Evolutionary conservation across 768 basidiomycete genomes (phyloP).

Genomic region (Lentinus tigrinus): DNA sequence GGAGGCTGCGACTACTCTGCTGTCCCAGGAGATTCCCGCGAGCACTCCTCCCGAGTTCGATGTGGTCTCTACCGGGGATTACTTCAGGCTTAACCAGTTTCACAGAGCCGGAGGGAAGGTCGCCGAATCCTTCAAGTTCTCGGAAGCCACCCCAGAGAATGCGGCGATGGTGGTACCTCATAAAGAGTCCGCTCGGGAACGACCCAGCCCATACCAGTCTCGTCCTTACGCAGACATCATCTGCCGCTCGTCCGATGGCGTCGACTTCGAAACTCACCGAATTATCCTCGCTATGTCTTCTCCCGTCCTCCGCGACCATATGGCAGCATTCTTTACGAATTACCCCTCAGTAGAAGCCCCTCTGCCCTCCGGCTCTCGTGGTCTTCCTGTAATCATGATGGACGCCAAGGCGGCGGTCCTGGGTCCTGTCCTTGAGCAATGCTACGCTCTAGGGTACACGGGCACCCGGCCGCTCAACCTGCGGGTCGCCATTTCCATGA

Average conservation of each 20-base stretch:
- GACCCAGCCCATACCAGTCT: not conserved
- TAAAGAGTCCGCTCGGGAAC: not conserved
- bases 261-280: constrained; percentile 24
- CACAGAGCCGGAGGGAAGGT: not conserved
- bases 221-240: constrained; percentile 22
- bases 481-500: not conserved
- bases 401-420: not conserved
- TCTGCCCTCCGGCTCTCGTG: not conserved
- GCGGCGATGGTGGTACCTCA: not conserved
- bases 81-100: not conserved
- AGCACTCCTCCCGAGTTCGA: not conserved
- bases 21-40: not conserved
- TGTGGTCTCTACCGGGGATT: not conserved
- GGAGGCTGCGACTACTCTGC: not conserved
- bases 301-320: constrained; percentile 18
- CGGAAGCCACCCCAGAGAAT: not conserved
- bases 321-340: not conserved
- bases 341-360: too few species aligned
- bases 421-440: not conserved
- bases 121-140: not conserved
- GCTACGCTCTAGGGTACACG: not conserved
- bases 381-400: not conserved
- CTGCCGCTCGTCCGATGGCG: constrained; percentile 26
- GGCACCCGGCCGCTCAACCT: not conserved
- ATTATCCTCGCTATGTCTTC: constrained; percentile 29